These are phyloP conservation scores for Starmera caribaea DNA, from an alignment of 805 yeast species.

Conservation along the genomic window DNA sequence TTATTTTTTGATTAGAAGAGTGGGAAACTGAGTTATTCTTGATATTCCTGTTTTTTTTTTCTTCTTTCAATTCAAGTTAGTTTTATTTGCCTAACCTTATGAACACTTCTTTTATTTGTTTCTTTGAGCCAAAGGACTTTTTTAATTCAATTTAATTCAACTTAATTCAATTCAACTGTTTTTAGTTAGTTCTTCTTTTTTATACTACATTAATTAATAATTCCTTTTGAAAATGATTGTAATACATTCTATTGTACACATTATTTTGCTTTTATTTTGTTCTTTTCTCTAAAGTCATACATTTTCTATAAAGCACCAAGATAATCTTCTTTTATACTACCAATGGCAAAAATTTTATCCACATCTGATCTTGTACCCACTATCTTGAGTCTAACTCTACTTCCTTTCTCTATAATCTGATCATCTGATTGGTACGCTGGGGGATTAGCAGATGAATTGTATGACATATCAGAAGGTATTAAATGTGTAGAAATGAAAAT, in stretches of 20 bases:
- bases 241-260: too few species aligned
- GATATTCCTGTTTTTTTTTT: neutral
- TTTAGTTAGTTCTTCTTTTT: too few species aligned
- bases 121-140: constrained; percentile 1
- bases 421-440: constrained; percentile 97
- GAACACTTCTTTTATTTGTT: neutral
- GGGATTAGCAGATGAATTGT: constrained; percentile 92
- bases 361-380: constrained; percentile 98
- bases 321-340: constrained; percentile 95
- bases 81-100: neutral
- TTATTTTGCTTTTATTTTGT: too few species aligned
- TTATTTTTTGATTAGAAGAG: constrained; percentile 12
- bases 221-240: too few species aligned
- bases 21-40: neutral
- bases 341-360: constrained; percentile 94
- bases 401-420: constrained; percentile 89
- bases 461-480: constrained; percentile 89
- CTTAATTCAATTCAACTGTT: too few species aligned
- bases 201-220: too few species aligned
- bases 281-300: too few species aligned
- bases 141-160: too few species aligned
- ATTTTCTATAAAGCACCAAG: constrained; percentile 60
- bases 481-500: constrained; percentile 92
- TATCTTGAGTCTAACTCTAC: constrained; percentile 86
- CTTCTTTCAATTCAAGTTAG: neutral